These are phyloP conservation scores for Polytrichum commune DNA, from an alignment of 225 moss, liverwort and hornwort genomes.

Conservation along the genomic window DNA sequence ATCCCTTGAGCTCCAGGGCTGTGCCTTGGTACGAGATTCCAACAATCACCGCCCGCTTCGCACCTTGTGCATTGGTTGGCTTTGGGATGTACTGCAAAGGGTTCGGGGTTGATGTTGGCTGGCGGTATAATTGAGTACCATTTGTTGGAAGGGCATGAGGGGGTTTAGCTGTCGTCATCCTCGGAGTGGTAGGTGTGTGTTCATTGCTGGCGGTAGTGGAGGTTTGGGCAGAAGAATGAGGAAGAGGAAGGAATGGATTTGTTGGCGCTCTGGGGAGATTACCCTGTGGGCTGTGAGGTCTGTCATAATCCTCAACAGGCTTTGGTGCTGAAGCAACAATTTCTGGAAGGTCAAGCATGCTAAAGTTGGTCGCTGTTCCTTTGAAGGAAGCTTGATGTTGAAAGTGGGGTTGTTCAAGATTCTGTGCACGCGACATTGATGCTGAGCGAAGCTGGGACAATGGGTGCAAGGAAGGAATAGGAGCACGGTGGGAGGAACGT, in stretches of 20 bases:
- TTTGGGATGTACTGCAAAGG: constrained; percentile 62
- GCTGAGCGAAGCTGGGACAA: constrained; percentile 47
- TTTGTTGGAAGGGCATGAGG: constrained; percentile 35
- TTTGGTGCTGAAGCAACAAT: constrained; percentile 35
- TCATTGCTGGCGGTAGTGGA: constrained; percentile 12
- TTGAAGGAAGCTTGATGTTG: constrained; percentile 46
- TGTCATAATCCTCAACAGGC: constrained; percentile 24
- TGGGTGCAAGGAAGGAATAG: constrained; percentile 39
- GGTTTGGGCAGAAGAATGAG: constrained; percentile 8
- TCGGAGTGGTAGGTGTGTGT: constrained; percentile 20
- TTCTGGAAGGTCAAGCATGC: constrained; percentile 49
- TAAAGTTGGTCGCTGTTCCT: constrained; percentile 23
- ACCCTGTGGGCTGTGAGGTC: constrained; percentile 25
- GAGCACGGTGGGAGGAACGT: constrained; percentile 31
- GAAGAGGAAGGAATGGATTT: constrained; percentile 10
- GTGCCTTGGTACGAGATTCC: constrained; percentile 82
- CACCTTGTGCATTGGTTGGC: constrained; percentile 76
- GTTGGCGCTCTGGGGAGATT: constrained; percentile 10
- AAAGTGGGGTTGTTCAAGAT: constrained; percentile 22
- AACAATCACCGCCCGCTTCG: constrained; percentile 80
- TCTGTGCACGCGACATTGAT: constrained; percentile 47
- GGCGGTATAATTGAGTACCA: constrained; percentile 59
- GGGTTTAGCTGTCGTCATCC: constrained; percentile 12
- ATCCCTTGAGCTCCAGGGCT: constrained; percentile 82
- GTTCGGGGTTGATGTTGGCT: constrained; percentile 21